Evolutionary conservation across 768 basidiomycete genomes (phyloP).

Genomic region (Terana coerulea): DNA sequence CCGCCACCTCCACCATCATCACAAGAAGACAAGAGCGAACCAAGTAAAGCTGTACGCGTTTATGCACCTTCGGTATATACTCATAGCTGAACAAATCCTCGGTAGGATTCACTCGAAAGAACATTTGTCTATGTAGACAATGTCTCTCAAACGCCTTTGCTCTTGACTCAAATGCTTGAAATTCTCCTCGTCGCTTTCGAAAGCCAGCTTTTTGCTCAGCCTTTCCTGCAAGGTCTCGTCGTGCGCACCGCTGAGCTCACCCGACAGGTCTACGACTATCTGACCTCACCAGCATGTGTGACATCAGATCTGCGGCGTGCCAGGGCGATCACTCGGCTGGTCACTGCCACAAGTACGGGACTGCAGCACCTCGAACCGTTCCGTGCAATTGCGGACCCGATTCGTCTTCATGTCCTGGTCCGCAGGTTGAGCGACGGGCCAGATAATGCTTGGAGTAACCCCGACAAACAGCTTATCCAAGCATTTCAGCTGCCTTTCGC

Average conservation of each 20-base stretch:
- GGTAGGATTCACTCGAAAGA: not conserved
- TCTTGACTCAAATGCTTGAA: not conserved
- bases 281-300: constrained; percentile 36
- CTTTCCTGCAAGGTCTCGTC: not conserved
- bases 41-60: no score
- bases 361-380: constrained; percentile 3
- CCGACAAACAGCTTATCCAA: constrained; percentile 18
- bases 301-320: constrained; percentile 32
- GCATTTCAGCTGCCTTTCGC: constrained; percentile 30
- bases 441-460: constrained; percentile 32
- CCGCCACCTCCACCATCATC: not conserved
- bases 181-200: not conserved
- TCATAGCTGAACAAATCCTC: no score
- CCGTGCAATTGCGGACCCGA: constrained; percentile 10
- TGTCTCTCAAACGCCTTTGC: not conserved
- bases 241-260: not conserved
- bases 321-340: constrained; percentile 37
- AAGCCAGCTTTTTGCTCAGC: not conserved
- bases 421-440: constrained; percentile 43
- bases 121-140: not conserved
- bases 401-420: constrained; percentile 29
- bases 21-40: no score
- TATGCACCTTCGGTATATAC: no score
- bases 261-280: constrained; percentile 34
- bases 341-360: constrained; percentile 20